Conservation (phyloP, 139 green algal genomes). For the Chlorella sorokiniana region DNA sequence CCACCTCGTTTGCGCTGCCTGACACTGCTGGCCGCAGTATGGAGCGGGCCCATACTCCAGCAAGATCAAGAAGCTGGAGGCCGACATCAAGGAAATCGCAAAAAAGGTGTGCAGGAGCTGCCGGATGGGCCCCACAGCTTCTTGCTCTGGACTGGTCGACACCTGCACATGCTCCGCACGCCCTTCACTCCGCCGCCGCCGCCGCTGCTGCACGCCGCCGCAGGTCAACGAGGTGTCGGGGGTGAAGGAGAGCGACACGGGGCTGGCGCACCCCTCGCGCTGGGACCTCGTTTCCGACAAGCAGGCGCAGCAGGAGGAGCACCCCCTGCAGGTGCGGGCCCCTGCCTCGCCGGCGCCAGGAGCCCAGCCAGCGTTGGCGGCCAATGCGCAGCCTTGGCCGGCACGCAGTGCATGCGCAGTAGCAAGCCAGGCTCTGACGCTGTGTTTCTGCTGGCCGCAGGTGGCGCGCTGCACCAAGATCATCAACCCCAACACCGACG, state of each 20-base stretch:
- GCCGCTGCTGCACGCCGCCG: not conserved
- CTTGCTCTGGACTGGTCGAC: too few species aligned
- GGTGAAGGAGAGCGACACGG: slow-evolving; percentile 87
- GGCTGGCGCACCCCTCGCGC: slow-evolving; percentile 91
- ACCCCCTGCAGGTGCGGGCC: slow-evolving; percentile 81
- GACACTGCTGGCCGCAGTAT: slow-evolving; percentile 57
- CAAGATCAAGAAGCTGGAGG: slow-evolving; percentile 75
- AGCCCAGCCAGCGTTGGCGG: too few species aligned
- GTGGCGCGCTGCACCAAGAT: slow-evolving; percentile 99
- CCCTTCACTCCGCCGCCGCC: too few species aligned
- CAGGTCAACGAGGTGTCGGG: slow-evolving; percentile 51
- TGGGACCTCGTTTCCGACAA: slow-evolving; percentile 99
- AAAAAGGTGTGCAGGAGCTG: slow-evolving; percentile 46
- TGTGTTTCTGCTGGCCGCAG: slow-evolving; percentile 45
- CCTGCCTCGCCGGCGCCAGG: too few species aligned
- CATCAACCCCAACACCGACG: slow-evolving; percentile 96
- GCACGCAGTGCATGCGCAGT: not conserved
- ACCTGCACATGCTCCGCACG: too few species aligned
- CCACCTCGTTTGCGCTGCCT: not conserved
- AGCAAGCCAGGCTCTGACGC: too few species aligned
- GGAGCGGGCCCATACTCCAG: slow-evolving; percentile 90
- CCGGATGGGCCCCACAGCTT: too few species aligned
- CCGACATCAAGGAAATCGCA: slow-evolving; percentile 54
- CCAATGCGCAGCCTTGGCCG: not conserved
- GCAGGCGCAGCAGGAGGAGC: slow-evolving; percentile 98